A percentile compares a stretch with the other conserved stretches of the same genome.
Evolutionary conservation across 768 basidiomycete species (phyloP).

Genomic region (Amanita molliuscula): DNA sequence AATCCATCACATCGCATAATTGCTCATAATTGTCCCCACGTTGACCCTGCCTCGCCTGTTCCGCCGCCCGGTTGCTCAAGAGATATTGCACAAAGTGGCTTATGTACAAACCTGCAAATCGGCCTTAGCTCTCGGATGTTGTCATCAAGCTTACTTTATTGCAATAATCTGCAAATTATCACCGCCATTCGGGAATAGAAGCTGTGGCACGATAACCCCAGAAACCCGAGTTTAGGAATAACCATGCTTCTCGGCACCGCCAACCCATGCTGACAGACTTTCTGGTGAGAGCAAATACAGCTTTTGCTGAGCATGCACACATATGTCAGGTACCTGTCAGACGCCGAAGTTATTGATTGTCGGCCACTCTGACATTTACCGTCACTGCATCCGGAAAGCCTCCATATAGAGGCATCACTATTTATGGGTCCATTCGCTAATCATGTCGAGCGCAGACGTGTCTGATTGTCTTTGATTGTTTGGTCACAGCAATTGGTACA

Average conservation of each 20-base stretch:
- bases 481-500: neutral
- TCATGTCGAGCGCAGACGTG: neutral
- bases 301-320: no score
- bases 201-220: neutral
- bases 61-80: neutral
- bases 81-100: neutral
- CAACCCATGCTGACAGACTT: no score
- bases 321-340: neutral
- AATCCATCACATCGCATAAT: neutral
- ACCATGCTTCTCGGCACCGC: neutral
- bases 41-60: neutral
- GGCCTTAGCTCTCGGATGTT: neutral
- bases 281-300: no score
- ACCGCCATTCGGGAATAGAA: neutral
- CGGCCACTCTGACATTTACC: conserved; percentile 3
- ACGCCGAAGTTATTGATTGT: neutral
- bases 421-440: neutral
- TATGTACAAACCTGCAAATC: neutral
- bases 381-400: neutral
- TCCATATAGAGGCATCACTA: conserved; percentile 2
- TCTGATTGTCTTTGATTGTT: neutral
- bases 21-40: neutral
- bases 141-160: no score
- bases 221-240: neutral
- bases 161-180: neutral